Evolutionary conservation across 306 rosid species (phyloP), one percentile per base, ranked within the genome.

Genomic region (Casuarina equisetifolia): DNA sequence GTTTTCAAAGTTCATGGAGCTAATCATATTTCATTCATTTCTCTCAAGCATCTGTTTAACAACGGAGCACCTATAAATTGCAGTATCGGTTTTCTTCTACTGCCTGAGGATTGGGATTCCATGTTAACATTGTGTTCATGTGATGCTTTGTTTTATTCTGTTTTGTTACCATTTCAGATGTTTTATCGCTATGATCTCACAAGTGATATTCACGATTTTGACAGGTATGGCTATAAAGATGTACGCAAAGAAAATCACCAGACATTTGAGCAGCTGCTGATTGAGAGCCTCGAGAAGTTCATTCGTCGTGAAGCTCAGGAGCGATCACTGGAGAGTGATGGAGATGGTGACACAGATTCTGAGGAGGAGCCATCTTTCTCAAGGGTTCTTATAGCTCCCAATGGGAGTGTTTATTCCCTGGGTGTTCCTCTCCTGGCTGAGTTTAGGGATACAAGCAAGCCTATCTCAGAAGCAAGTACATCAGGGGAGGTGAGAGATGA

Each of bases 211-310:
- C 19, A 9, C 69, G 66, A 43, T 72, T 72, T 70, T 5, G 63
- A 77, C 80, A 92, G 98, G 89, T 94, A 94, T 40, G 98, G 98
- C 38, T 92, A 94, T 82, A 94, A 94, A 86, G 98, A 94, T 80
- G 93, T 88, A 32, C 96, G 98, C 43, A 94, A 94, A 82, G 98
- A 94, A 92, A 92, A 86, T 79, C 97, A 94, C 80, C 97, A 85
- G 89, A 80, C 90, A 3, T 94, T 94, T 80, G 98, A 94, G 94
- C 98, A 94, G 90, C 84, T 94, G 74, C 89, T 94, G 72, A 94
- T 94, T 25, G 97, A 94, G 87, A 94, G 97, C 87, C 93, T 94
- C 0, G 98, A 94, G 89, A 94, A 92, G 74, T 94, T 94, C 86
- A 89, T 94, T 80, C 91, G 97, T 6, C 92, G 97, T 63, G 98